Base-by-base conservation (phyloP, 2,329 filamentous ascomycete species). In the Phyllosticta citrichinensis region DNA sequence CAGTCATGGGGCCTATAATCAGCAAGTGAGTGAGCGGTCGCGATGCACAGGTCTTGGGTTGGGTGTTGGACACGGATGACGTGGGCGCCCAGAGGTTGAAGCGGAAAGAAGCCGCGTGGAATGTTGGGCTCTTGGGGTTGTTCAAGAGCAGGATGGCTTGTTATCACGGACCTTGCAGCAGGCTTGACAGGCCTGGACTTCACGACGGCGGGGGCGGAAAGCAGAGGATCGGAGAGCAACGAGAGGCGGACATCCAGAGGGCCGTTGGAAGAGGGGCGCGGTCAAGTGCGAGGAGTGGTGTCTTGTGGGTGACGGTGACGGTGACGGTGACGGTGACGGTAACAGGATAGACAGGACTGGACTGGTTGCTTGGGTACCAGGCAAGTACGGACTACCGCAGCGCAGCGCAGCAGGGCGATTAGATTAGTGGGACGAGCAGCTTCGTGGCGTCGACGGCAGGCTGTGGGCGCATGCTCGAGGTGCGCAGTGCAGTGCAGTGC, bases 111-210 rank as follows among this genome's bases (percentile, higher is more conserved):
- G 56, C 57, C 30, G 57, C 51, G 33, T 54, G 20, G 56, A 30
- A 54, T 47, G 27, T 47, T n/a, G 47, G 51, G 51, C 19, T n/a
- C 17, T 12, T 47, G 40, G 22, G 52, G 50, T 27, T 20, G 27
- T 19, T 22, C 27, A n/a, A 58, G 52, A 58, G 57, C 57, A 25
- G 52, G 52, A 55, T 33, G 57, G 57, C 57, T 40, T 47, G 40
- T 47, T 47, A 47, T 47, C 40, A 55, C 57, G 20, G 54, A 60
- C 57, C 57, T 60, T 60, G 57, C 57, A 60, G 57, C 57, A 60
- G 52, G 57, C 57, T 27, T 30, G 52, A 60, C 55, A 52, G 24
- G 57, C 57, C 57, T 60, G 57, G 22, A 55, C 17, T 30, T 53
- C 57, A 40, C 57, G 52, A 55, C 57, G 52, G 40, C 40, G 40